Base-by-base conservation (phyloP, 108 stramenopile genomes). In the Mediolabrus comicus region DNA sequence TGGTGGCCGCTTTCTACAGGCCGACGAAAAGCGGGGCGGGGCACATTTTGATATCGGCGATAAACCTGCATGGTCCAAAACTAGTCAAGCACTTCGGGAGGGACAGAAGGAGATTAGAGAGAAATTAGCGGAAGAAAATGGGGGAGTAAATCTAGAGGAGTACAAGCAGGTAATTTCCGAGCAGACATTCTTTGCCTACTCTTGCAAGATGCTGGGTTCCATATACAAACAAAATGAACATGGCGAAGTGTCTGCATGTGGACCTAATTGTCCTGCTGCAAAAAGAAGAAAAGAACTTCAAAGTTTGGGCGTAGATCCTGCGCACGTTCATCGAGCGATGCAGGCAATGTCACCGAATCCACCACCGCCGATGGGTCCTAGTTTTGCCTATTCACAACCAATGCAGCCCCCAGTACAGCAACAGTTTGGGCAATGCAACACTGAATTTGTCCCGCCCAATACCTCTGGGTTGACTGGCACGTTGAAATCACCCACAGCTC, bases 21-120 rank as follows among this genome's bases (percentile, higher is more conserved):
- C 8, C 36, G 89, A 59, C 17, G 88, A 92, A 51, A 84, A 82
- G 38, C 81, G 86, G 52, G 71, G 64, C 7, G 53, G 16, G 11
- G 62, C 79, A 3, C 84, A 85, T 83, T 73, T 75, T 46, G 95
- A 96, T 34, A 92, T 96, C 62, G 95, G 90, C 14, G 95, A 96
- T 52, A 92, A 96, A 76, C 83, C 88, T 34, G 87, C 87, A 8
- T 65, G 89, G 69, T 89, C 93, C 46, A 95, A 95, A 73, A 95
- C 95, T 3, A 66, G 89, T 46, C 95, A 93, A 78, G 90, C 91
- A 16, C 72, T 95, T 43, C 67, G 95, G 65, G 95, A 96, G 69
- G 95, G 95, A 25, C 89, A 87, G 52, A 80, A 89, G 8, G 77
- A 64, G 28, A 58, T 93, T n/a, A 76, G 91, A 34, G 87, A 78